These are phyloP conservation scores for Globisporangium acanthophoron DNA, from an alignment of 352 stramenopile species.

Conservation along the genomic window DNA sequence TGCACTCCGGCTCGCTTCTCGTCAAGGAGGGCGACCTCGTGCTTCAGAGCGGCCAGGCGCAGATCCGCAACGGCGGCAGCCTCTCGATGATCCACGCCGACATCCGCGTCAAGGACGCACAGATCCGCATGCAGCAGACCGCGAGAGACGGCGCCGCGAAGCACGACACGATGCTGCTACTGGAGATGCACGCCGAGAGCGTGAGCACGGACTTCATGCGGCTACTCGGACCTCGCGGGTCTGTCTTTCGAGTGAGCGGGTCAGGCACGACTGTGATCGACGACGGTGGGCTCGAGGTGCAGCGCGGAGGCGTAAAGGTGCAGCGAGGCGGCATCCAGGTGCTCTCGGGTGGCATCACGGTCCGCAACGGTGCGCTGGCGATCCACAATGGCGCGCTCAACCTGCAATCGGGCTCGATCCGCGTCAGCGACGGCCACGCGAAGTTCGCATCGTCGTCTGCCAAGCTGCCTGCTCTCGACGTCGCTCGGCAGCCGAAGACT, in stretches of 20 bases:
- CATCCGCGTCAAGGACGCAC: slow-evolving; percentile 37
- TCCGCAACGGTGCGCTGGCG: slow-evolving; percentile 34
- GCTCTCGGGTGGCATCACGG: slow-evolving; percentile 43
- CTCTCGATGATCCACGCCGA: slow-evolving; percentile 44
- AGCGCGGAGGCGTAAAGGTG: slow-evolving; percentile 50
- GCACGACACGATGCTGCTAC: slow-evolving; percentile 23
- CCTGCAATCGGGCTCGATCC: slow-evolving; percentile 32
- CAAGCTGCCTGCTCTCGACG: slow-evolving; percentile 4
- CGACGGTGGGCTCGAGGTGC: slow-evolving; percentile 49
- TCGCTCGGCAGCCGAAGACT: slow-evolving; percentile 1
- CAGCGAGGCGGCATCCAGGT: slow-evolving; percentile 54
- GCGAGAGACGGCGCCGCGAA: not conserved
- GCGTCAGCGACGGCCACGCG: slow-evolving; percentile 27
- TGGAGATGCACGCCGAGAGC: slow-evolving; percentile 21
- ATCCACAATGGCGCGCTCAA: slow-evolving; percentile 37
- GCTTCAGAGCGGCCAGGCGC: slow-evolving; percentile 32
- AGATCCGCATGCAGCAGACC: slow-evolving; percentile 27
- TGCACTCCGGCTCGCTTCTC: slow-evolving; percentile 36
- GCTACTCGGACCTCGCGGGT: slow-evolving; percentile 23
- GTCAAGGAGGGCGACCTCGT: slow-evolving; percentile 48
- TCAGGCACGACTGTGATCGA: slow-evolving; percentile 50
- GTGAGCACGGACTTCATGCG: slow-evolving; percentile 40
- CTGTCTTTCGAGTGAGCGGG: slow-evolving; percentile 49
- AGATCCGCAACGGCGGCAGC: slow-evolving; percentile 27
- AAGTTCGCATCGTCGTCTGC: slow-evolving; percentile 9